These are phyloP conservation scores for Phytophthora litchii DNA, from an alignment of 352 stramenopile species.

Conservation along the genomic window DNA sequence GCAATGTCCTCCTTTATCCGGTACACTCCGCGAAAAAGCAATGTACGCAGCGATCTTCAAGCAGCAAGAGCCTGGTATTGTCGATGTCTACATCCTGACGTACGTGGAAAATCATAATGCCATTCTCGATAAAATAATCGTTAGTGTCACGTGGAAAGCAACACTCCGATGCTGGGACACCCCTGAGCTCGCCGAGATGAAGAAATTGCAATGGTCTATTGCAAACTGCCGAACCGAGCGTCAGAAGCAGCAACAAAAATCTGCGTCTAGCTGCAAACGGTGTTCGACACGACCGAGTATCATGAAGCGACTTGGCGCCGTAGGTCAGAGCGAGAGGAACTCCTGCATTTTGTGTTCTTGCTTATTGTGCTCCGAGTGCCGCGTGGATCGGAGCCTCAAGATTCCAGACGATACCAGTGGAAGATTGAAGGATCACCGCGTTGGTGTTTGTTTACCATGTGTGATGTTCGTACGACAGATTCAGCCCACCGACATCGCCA, in stretches of 20 bases:
- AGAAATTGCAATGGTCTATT: constrained; percentile 33
- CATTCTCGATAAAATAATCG: constrained; percentile 22
- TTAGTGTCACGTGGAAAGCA: constrained; percentile 17
- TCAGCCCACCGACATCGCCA: constrained; percentile 17
- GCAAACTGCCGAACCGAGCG: constrained; percentile 7
- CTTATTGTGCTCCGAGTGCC: constrained; percentile 21
- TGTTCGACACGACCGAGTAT: constrained; percentile 14
- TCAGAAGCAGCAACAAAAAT: constrained; percentile 13
- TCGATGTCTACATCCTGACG: constrained; percentile 29
- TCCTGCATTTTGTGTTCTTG: constrained; percentile 16
- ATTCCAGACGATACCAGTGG: constrained; percentile 9
- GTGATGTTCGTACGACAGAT: constrained; percentile 26
- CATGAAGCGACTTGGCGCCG: constrained; percentile 6
- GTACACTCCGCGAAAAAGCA: constrained; percentile 19
- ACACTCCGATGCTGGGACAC: constrained; percentile 23
- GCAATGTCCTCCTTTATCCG: constrained; percentile 19
- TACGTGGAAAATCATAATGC: constrained; percentile 21
- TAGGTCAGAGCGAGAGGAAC: constrained; percentile 11
- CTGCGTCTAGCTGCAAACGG: constrained; percentile 8
- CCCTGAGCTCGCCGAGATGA: constrained; percentile 22
- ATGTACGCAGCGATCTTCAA: constrained; percentile 37
- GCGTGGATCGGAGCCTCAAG: constrained; percentile 24
- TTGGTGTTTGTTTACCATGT: constrained; percentile 26
- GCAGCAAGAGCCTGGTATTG: constrained; percentile 21
- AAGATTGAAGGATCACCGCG: constrained; percentile 10